Evolutionary conservation across 2,329 filamentous ascomycete genomes (phyloP), one percentile per base, ranked within the genome.

Genomic region (Venturiaceae sp.): DNA sequence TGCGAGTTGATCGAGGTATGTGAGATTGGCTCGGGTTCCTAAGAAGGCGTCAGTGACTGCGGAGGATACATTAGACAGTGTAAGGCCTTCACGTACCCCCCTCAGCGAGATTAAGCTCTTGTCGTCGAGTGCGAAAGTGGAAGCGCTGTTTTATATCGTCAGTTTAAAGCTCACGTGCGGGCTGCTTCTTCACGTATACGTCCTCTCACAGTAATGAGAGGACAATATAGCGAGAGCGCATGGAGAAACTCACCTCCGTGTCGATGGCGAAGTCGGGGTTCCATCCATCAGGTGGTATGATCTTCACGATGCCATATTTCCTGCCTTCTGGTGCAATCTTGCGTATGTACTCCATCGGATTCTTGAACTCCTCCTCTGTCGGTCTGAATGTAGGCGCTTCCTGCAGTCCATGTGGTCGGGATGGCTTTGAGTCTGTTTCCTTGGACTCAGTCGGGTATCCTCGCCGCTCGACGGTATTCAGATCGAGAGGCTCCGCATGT

Each of bases 31-130:
- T 70, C 94, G 88, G 62, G 92, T 96, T 68, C 91, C 90, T 95
- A 66, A 57, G 57, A 53, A 41, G 39, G 11, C 14, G 36, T 56
- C 36, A 53, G 30, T 60, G 6, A 37, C 46, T 33, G 46, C 28
- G 7, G 8, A 16, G 30, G 37, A n/a, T n/a, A n/a, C 19, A 50
- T 36, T n/a, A 32, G 1, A 36, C 30, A 5, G 23, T 30, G 8
- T 32, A n/a, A 32, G 23, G 16, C n/a, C 7, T 26, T 36, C 59
- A 53, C 58, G 14, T 83, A 95, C 91, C 94, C 80, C 94, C 94
- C 87, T 99, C 94, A 53, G 97, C 90, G 16, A 92, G 95, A 73
- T 99, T 99, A 62, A 99, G 79, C 73, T 97, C 92, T 72, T 99
- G 94, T 71, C 95, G 91, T 69, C 94, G 84, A 14, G 94, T 99